Conservation (phyloP, 169 alveolate genomes). For the Cryptosporidium canis region DNA sequence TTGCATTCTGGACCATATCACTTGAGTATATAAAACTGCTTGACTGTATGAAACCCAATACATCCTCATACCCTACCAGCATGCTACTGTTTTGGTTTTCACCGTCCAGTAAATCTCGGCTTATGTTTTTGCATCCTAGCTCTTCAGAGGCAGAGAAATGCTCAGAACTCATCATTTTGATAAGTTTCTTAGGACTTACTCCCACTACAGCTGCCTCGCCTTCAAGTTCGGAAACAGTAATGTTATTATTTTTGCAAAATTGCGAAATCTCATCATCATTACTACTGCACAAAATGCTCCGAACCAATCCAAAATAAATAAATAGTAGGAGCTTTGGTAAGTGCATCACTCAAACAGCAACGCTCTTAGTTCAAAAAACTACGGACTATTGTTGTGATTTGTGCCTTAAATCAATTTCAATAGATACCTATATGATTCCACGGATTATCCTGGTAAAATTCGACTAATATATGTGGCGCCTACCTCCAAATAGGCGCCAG, state of each 20-base stretch:
- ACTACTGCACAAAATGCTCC: not conserved
- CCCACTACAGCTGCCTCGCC: conserved; percentile 45
- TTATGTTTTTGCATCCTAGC: not conserved
- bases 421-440: not conserved
- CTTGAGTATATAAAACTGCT: not conserved
- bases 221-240: conserved; percentile 4
- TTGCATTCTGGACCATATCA: not conserved
- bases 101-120: not conserved
- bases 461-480: conserved; percentile 28
- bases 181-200: not conserved
- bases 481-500: not conserved
- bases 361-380: not conserved
- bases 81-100: not conserved
- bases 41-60: conserved; percentile 29
- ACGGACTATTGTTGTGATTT: not conserved
- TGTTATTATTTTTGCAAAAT: conserved; percentile 20
- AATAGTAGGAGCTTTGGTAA: not conserved
- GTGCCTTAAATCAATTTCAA: not conserved
- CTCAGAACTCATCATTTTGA: conserved; percentile 16
- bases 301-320: not conserved
- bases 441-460: conserved; percentile 18
- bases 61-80: conserved; percentile 8
- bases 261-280: not conserved
- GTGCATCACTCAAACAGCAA: not conserved
- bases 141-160: not conserved